phyloP scores from a whole-genome alignment of 2,329 filamentous ascomycete genomes.

The Xylariales sp. region DNA sequence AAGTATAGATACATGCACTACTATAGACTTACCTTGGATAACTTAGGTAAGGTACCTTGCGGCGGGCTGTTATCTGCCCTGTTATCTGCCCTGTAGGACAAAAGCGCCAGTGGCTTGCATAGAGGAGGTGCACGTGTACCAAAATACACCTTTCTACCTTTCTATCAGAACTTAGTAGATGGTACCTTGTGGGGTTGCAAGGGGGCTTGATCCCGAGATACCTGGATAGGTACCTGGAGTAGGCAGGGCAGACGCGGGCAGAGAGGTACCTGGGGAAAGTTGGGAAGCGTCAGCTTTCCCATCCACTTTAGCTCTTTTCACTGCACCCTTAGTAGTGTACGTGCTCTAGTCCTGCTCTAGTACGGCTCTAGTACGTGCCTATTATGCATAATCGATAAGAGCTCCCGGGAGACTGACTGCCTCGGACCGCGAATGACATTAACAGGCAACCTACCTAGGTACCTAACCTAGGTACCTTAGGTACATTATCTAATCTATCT shows the following conservation, averaged over 20 bases:
- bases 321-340: no score
- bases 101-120: conserved; percentile 2
- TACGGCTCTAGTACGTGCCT: no score
- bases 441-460: no score
- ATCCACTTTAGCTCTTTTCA: conserved; percentile 1
- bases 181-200: conserved; percentile 8
- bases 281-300: not conserved
- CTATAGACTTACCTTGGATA: no score
- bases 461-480: not conserved
- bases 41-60: no score
- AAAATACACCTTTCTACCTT: no score
- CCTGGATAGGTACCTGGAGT: no score
- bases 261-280: conserved; percentile 3
- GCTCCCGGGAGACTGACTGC: conserved; percentile 32
- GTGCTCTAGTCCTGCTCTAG: no score
- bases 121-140: conserved; percentile 3
- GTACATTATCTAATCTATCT: not conserved
- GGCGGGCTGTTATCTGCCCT: not conserved
- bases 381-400: conserved; percentile 49
- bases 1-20: no score
- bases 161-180: no score
- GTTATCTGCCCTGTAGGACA: not conserved
- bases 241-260: no score
- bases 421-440: no score
- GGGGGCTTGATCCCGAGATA: not conserved